Conservation (phyloP, 768 basidiomycete genomes). For the Tricholoma flavovirens region DNA sequence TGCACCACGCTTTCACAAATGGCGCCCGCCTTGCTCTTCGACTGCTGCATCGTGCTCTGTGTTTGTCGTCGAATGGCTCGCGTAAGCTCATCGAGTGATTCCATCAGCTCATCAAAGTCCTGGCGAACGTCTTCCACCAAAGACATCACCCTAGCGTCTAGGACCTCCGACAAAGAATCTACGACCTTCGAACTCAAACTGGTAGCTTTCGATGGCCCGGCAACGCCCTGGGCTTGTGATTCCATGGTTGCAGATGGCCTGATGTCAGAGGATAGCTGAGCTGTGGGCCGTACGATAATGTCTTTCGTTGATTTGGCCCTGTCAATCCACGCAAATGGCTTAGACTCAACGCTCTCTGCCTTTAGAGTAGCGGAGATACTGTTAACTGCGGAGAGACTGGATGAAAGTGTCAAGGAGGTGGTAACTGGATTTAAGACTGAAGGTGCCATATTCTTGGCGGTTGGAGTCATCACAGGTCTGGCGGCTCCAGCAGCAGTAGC, state of each 20-base stretch:
- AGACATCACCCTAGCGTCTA: constrained; percentile 43
- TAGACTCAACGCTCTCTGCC: constrained; percentile 8
- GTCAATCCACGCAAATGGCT: constrained; percentile 20
- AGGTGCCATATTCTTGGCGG: constrained; percentile 45
- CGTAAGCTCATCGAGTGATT: constrained; percentile 54
- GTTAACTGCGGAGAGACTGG: constrained; percentile 11
- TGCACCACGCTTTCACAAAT: constrained; percentile 40
- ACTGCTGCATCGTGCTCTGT: constrained; percentile 37
- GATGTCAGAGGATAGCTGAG: constrained; percentile 22
- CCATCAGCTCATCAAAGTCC: constrained; percentile 52
- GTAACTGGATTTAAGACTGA: constrained; percentile 46
- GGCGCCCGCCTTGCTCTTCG: constrained; percentile 40
- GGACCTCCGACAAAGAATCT: constrained; percentile 41
- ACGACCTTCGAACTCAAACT: constrained; percentile 35
- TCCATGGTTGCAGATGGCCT: constrained; percentile 25
- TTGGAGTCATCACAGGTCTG: constrained; percentile 30
- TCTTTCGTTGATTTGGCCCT: constrained; percentile 26
- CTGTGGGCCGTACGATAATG: constrained; percentile 29
- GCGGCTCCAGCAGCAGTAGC: constrained; percentile 24
- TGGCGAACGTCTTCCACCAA: constrained; percentile 38
- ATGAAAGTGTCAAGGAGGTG: constrained; percentile 34
- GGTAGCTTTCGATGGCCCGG: constrained; percentile 14
- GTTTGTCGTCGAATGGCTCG: constrained; percentile 47
- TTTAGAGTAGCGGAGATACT: constrained; percentile 11
- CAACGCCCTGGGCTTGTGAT: constrained; percentile 16